A percentile compares a stretch with the other conserved stretches of the same genome.
phyloP scores from a whole-genome alignment of 805 yeast genomes.

The Candida berthetii region DNA sequence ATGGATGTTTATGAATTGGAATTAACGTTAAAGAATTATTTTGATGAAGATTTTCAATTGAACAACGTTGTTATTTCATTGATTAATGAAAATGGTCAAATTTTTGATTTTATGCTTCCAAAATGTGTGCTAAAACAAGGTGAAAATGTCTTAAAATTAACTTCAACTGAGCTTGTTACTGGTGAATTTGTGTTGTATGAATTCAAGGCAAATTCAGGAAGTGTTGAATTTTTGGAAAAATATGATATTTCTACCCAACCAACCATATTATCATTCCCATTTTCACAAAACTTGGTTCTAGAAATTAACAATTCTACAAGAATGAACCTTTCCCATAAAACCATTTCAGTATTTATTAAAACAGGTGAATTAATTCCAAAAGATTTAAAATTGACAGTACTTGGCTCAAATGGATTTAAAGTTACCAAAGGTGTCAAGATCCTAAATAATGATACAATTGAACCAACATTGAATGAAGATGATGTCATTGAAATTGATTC shows the following conservation, averaged over 20 bases:
- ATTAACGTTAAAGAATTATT: constrained; percentile 20
- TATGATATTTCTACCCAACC: background rate
- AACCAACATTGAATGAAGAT: background rate
- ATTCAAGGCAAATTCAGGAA: constrained; percentile 19
- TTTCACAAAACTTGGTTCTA: constrained; percentile 12
- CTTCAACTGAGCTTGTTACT: constrained; percentile 21
- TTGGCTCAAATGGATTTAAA: background rate
- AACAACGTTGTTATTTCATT: constrained; percentile 19
- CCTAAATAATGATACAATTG: background rate
- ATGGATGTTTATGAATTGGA: constrained; percentile 22
- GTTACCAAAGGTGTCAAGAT: background rate
- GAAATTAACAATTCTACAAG: constrained; percentile 9
- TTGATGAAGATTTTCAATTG: constrained; percentile 19
- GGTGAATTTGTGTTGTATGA: constrained; percentile 27
- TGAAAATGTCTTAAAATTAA: constrained; percentile 9
- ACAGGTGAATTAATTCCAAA: constrained; percentile 4
- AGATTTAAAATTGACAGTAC: background rate
- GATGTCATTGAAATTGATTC: background rate
- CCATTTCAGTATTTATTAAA: constrained; percentile 12
- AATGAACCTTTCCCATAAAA: constrained; percentile 9
- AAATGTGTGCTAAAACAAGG: constrained; percentile 1
- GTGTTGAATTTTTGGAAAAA: constrained; percentile 10
- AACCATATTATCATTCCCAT: constrained; percentile 7
- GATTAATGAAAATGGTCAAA: constrained; percentile 3
- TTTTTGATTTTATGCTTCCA: constrained; percentile 1